Evolutionary conservation across 2,329 filamentous ascomycete genomes (phyloP), one percentile per base, ranked within the genome.

Genomic region (Conoideocrella luteorostrata): DNA sequence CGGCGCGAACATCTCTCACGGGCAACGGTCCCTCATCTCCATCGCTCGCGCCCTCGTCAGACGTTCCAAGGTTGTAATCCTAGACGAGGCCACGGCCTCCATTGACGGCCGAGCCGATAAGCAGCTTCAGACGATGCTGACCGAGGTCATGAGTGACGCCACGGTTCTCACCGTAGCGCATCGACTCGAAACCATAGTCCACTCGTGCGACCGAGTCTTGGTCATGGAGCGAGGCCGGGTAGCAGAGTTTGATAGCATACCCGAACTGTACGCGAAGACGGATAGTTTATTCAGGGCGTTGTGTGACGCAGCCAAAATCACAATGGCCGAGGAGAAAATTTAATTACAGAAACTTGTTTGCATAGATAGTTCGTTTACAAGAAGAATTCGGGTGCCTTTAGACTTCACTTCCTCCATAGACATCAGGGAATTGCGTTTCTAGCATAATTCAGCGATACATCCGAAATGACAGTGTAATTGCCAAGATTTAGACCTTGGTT

Each of bases 131-230:
- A 46, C 56, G 38, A 67, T 72, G 4, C 53, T 80, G 34, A 61
- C 65, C 4, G 56, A 61, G 32, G 55, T 78, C 15, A 70, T 66
- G 37, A 60, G 60, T 22, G 66, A 63, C 5, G 65, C 74, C 17
- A 79, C 76, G 1, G 76, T 74, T 0, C 69, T 76, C 44, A 58
- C 72, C 0, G 67, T 75, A 48, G 71, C 73, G 21, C 72, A 72
- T 50, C 54, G 68, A 36, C 52, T 66, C 2, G 61, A 57, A 1
- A 63, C 62, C 0, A 56, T 64, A 29, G 70, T 75, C 21, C 66
- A n/a, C 2, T 69, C 75, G 1, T 36, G 34, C 11, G 73, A 80
- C 47, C 61, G 64, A 42, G 77, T 79, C 32, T 43, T 78, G 36
- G 75, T 78, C 4, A 60, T 80, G 18, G 64, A 74, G 42, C 61